Base-by-base conservation (phyloP, 1,139 yeast genomes). In the Diutina neorugosa region DNA sequence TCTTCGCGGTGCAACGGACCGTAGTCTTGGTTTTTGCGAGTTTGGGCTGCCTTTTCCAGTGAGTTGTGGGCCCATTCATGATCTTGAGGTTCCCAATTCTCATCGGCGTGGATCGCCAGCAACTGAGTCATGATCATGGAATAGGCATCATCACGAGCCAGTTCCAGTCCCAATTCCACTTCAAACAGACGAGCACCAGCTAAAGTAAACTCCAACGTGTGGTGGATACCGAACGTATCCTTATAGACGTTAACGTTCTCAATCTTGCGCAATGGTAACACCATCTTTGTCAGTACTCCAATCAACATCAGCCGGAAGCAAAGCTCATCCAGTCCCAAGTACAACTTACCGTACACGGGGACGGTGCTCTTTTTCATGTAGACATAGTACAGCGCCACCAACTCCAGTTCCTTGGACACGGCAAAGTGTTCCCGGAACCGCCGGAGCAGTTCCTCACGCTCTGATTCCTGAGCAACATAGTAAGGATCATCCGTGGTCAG, bases 231-330 rank as follows among this genome's bases (percentile, higher is more conserved):
- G 16, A n/a, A 86, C 0, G 69, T 61, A 34, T 72, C 59, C 54
- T 65, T 65, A 6, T 62, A 55, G 0, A 89, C 90, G 52, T 77
- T 78, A 54, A 85, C 84, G 52, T 77, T 80, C 61, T 85, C 94
- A 37, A 91, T 71, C 60, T 87, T 94, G 18, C 64, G 62, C 51
- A 86, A 68, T 0, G 98, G 98, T 16, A 91, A 65, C n/a, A 89
- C 80, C 96, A 91, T 88, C 57, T 79, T 79, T 1, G 95, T 85
- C 44, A 80, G 77, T 0, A 86, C 77, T 0, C 96, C 96, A 0
- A 95, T 95, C 5, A 89, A 63, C 51, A 88, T 70, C 53, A 96
- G 84, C 56, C 95, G 73, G 66, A 86, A 91, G 58, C 96, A 90
- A 18, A 91, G 63, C 56, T 76, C 80, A 42, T 73, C 74, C 25